phyloP scores from a whole-genome alignment of 202 grass and related monocot species.

The Alloteropsis angusta region DNA sequence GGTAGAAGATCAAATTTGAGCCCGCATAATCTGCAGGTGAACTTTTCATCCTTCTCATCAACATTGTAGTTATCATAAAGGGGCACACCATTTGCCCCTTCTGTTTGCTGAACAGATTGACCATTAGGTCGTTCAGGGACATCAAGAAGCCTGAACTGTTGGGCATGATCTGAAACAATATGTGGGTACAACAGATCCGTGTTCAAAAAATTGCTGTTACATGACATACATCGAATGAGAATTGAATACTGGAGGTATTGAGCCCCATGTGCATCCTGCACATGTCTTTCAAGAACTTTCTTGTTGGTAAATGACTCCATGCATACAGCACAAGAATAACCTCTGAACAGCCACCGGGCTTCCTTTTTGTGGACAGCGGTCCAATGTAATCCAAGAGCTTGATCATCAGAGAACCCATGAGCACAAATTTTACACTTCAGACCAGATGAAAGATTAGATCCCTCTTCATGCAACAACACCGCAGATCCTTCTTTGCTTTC shows the following conservation, averaged over 20 bases:
- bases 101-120: constrained; percentile 34
- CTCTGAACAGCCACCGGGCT: constrained; percentile 87
- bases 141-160: constrained; percentile 56
- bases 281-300: constrained; percentile 85
- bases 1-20: constrained; percentile 70
- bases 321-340: constrained; percentile 91
- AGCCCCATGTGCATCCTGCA: constrained; percentile 69
- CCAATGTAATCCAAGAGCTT: constrained; percentile 79
- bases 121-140: constrained; percentile 31
- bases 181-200: constrained; percentile 88
- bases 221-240: constrained; percentile 79
- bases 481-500: constrained; percentile 35
- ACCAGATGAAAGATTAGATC: constrained; percentile 26
- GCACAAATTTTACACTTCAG: constrained; percentile 82
- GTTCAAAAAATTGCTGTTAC: constrained; percentile 71
- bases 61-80: constrained; percentile 30
- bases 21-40: constrained; percentile 63
- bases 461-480: constrained; percentile 18
- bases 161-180: constrained; percentile 70
- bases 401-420: constrained; percentile 61
- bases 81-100: constrained; percentile 35
- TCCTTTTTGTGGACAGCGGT: constrained; percentile 81
- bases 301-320: constrained; percentile 86
- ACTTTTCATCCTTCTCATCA: constrained; percentile 51
- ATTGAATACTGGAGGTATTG: constrained; percentile 76